Base-by-base conservation (phyloP, 441 rosid species). In the Eutrema salsugineum region DNA sequence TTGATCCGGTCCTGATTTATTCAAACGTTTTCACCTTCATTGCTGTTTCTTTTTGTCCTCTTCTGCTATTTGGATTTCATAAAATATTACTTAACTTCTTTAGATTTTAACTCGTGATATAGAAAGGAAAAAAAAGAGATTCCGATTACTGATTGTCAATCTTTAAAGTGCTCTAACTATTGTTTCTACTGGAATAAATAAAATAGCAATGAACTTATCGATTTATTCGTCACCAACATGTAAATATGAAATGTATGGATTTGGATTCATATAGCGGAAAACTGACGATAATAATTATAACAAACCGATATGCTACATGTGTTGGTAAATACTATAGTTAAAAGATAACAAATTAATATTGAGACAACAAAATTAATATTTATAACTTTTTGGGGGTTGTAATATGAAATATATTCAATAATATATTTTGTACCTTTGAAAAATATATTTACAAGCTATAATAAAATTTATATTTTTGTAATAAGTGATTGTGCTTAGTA, bases 11-110 rank as follows among this genome's bases (percentile, higher is more conserved):
- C 56, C 8, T 56, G 15, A 38, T 46, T 35, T 53, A 19, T 62
- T 47, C 7, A 40, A 65, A 63, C 27, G 8, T 48, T 48, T 51
- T 76, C 48, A 57, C 57, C 66, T 70, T 63, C 71, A 54, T 47
- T 75, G 75, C 70, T 75, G 65, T 75, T 68, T 63, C 50, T 51
- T 68, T 68, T 63, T 68, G 58, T 32, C 54, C 46, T 51, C 51
- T 75, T 61, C 58, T 75, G 60, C 36, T 17, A 14, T 50, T 51
- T 66, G 42, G 28, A 73, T 73, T 19, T 58, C 47, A 20, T 20
- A 58, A 5, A 6, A 49, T 28, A 47, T 57, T 19, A 46, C 42
- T 48, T 40, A 40, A 30, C 43, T 28, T 61, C 44, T 40, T 20
- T 42, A 32, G 47, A 62, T 62, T 62, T 53, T 46, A 61, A 42